These are phyloP conservation scores for Juncus effusus DNA, from an alignment of 176 grass and related monocot genomes.

Conservation along the genomic window DNA sequence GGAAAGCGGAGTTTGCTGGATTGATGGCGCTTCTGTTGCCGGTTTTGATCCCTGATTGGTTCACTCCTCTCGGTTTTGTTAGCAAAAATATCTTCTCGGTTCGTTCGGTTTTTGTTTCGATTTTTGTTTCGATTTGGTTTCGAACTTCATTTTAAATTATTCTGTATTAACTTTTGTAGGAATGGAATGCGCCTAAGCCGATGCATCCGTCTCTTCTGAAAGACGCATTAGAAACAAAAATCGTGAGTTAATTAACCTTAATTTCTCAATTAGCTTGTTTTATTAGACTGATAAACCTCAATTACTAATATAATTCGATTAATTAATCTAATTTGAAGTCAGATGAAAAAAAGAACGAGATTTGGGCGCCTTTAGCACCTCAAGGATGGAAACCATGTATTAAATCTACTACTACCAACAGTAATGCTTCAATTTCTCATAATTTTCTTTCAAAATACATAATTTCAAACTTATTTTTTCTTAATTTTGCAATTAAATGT, in stretches of 20 bases:
- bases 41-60: constrained; percentile 39
- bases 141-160: not conserved
- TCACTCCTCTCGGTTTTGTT: constrained; percentile 50
- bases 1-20: constrained; percentile 31
- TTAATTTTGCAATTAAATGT: constrained; percentile 15
- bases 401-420: constrained; percentile 28
- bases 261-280: not conserved
- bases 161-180: constrained; percentile 36
- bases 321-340: constrained; percentile 38
- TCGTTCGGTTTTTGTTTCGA: constrained; percentile 8
- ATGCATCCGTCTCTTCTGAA: constrained; percentile 67
- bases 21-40: constrained; percentile 52
- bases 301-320: constrained; percentile 5
- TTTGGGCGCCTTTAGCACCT: constrained; percentile 63
- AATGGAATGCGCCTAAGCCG: constrained; percentile 88
- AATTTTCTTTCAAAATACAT: constrained; percentile 1
- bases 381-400: constrained; percentile 82
- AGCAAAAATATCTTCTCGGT: constrained; percentile 83
- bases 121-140: not conserved
- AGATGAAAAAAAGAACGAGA: constrained; percentile 51
- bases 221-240: constrained; percentile 38
- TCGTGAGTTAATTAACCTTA: constrained; percentile 43
- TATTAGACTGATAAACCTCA: not conserved
- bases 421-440: constrained; percentile 39
- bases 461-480: constrained; percentile 1